These are phyloP conservation scores for Ceratobasidium theobromae DNA, from an alignment of 1,284 basidiomycete species.

Conservation along the genomic window DNA sequence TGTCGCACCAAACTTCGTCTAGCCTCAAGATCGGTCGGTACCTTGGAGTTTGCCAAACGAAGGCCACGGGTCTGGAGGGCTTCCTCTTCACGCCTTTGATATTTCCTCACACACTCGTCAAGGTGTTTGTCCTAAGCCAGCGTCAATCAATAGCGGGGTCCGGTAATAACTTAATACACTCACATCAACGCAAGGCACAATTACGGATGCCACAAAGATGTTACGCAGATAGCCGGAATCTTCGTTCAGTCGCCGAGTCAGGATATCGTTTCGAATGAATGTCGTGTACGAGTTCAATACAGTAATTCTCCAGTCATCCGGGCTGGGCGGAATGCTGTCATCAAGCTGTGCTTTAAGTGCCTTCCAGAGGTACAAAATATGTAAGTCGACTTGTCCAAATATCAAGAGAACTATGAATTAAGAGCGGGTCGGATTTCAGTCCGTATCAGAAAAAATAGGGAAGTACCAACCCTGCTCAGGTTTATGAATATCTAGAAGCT, in stretches of 20 bases:
- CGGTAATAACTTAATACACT: not conserved
- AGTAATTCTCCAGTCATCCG: slow-evolving; percentile 16
- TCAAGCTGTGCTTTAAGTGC: slow-evolving; percentile 31
- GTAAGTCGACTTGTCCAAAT: slow-evolving; percentile 31
- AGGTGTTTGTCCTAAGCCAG: slow-evolving; percentile 15
- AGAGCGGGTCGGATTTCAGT: too few relatives aligned
- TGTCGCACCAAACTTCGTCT: slow-evolving; percentile 20
- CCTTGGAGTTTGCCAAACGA: slow-evolving; percentile 26
- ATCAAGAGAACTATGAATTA: slow-evolving; percentile 3
- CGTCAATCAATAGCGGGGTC: not conserved
- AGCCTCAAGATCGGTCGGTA: slow-evolving; percentile 18
- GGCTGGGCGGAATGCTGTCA: slow-evolving; percentile 9
- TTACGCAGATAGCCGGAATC: slow-evolving; percentile 30
- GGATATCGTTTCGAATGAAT: slow-evolving; percentile 27
- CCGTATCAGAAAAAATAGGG: not conserved
- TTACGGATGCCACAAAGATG: slow-evolving; percentile 29
- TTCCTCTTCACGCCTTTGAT: slow-evolving; percentile 26
- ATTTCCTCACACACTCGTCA: slow-evolving; percentile 27
- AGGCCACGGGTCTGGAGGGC: slow-evolving; percentile 24
- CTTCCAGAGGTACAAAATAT: slow-evolving; percentile 33
- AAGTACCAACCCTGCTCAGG: slow-evolving; percentile 15
- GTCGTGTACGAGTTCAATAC: slow-evolving; percentile 22
- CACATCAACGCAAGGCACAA: slow-evolving; percentile 29
- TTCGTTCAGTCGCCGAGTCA: slow-evolving; percentile 4
- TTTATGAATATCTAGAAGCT: slow-evolving; percentile 15